Evolutionary conservation across 2,329 filamentous ascomycete genomes (phyloP).

Genomic region (Sarocladiaceae sp.): DNA sequence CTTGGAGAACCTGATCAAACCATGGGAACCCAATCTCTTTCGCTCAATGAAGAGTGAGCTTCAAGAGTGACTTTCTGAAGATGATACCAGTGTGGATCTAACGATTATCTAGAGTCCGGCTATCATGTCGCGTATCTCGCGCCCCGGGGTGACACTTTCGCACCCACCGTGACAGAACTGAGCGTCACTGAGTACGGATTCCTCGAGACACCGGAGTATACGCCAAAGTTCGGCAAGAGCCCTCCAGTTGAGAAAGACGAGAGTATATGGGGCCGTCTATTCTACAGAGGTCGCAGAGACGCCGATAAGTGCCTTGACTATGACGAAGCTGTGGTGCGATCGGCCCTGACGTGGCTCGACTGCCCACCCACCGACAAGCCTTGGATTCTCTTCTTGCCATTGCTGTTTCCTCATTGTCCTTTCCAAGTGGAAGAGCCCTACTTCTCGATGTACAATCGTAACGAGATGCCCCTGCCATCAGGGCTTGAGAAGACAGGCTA

Average conservation of each 20-base stretch:
- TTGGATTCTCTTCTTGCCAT: conserved; percentile 38
- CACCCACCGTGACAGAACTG: conserved; percentile 37
- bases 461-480: conserved; percentile 17
- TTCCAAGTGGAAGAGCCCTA: conserved; percentile 44
- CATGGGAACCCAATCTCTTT: conserved; percentile 44
- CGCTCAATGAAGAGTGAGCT: conserved; percentile 27
- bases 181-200: conserved; percentile 41
- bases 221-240: conserved; percentile 24
- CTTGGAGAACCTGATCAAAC: conserved; percentile 43
- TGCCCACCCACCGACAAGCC: conserved; percentile 34
- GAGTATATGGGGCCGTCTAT: conserved; percentile 33
- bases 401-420: conserved; percentile 41
- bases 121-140: conserved; percentile 44
- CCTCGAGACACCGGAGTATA: conserved; percentile 30
- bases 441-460: conserved; percentile 40
- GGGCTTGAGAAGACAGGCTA: conserved; percentile 31
- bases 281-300: conserved; percentile 37
- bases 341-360: conserved; percentile 38
- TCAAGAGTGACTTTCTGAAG: no score
- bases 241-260: conserved; percentile 20
- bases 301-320: conserved; percentile 35
- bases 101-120: conserved; percentile 28
- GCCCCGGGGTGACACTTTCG: conserved; percentile 37
- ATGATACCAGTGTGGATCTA: no score
- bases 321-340: conserved; percentile 37